Percentiles rank a stretch among this genome's conserved stretches.
phyloP scores from a whole-genome alignment of 345 rosid species.

The Eutrema heterophyllum region DNA sequence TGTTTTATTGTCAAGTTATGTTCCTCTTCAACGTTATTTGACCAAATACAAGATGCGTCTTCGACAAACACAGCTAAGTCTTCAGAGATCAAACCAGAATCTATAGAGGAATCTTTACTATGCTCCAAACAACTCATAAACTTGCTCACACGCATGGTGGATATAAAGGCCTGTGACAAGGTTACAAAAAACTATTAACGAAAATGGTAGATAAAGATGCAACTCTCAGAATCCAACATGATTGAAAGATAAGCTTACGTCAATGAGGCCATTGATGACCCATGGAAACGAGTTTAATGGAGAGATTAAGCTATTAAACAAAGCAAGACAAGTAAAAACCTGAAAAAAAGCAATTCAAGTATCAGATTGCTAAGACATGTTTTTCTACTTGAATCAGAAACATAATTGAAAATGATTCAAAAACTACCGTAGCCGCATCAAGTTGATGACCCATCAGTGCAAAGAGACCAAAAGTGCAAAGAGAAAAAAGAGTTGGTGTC shows the following conservation, averaged over 20 bases:
- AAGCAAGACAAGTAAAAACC: conserved; percentile 95
- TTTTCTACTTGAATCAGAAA: not conserved
- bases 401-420: not conserved
- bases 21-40: conserved; percentile 39
- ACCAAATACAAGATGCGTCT: conserved; percentile 78
- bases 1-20: conserved; percentile 49
- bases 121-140: conserved; percentile 61
- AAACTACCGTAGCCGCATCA: conserved; percentile 82
- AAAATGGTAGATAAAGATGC: not conserved
- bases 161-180: conserved; percentile 68
- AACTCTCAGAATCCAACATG: not conserved
- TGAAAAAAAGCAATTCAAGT: conserved; percentile 27
- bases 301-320: conserved; percentile 82
- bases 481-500: conserved; percentile 88
- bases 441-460: conserved; percentile 89
- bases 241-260: conserved; percentile 51
- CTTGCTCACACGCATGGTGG: conserved; percentile 73
- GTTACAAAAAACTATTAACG: conserved; percentile 8
- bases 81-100: conserved; percentile 34
- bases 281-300: conserved; percentile 95
- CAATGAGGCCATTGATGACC: conserved; percentile 95
- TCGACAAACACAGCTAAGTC: conserved; percentile 47
- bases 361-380: not conserved
- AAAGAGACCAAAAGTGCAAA: conserved; percentile 79
- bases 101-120: conserved; percentile 31